These are phyloP conservation scores for Leishmania turanica DNA, from an alignment of 208 protist species.

Conservation along the genomic window DNA sequence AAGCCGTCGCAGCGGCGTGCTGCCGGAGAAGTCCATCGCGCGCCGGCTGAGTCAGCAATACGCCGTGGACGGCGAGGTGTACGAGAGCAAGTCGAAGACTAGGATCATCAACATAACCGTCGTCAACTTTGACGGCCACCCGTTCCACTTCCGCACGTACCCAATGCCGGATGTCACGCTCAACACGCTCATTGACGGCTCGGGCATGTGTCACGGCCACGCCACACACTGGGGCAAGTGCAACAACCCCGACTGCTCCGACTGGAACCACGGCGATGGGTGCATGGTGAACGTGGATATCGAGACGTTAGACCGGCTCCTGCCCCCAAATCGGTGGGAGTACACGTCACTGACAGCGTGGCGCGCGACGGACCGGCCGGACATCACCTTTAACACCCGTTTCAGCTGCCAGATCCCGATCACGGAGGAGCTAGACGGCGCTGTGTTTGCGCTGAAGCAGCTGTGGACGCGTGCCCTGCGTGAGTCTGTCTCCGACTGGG, in stretches of 20 bases:
- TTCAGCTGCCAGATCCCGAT: constrained; percentile 92
- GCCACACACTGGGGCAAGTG: constrained; percentile 84
- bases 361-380: constrained; percentile 76
- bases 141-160: constrained; percentile 87
- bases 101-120: constrained; percentile 90
- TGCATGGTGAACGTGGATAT: constrained; percentile 93
- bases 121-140: constrained; percentile 87
- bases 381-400: constrained; percentile 89
- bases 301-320: constrained; percentile 83
- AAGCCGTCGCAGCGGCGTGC: constrained; percentile 66
- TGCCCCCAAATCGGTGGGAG: constrained; percentile 88
- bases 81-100: constrained; percentile 75
- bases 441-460: constrained; percentile 88
- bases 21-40: constrained; percentile 88
- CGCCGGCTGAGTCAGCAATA: constrained; percentile 84
- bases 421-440: constrained; percentile 85
- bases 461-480: constrained; percentile 79
- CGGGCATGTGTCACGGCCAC: constrained; percentile 89
- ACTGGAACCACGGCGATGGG: constrained; percentile 90
- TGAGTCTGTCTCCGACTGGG: constrained; percentile 83
- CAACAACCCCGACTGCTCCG: constrained; percentile 89
- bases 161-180: constrained; percentile 92
- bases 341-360: constrained; percentile 85
- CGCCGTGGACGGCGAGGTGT: constrained; percentile 76
- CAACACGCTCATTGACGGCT: constrained; percentile 91